Evolutionary conservation across 1,284 basidiomycete genomes (phyloP).

Genomic region (Sutorius eximius): DNA sequence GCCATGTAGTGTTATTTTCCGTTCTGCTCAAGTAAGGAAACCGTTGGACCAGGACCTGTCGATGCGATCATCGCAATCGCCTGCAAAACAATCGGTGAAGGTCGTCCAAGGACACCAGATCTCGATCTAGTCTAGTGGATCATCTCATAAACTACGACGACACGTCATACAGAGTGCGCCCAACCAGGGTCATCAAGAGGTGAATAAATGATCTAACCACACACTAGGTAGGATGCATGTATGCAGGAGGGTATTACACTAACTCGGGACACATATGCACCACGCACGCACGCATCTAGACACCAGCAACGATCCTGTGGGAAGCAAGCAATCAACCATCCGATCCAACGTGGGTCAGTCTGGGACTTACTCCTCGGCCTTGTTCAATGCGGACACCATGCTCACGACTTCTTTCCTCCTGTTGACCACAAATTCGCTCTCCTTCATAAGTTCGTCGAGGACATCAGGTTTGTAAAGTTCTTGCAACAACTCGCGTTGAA

Average conservation of each 20-base stretch:
- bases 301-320: conserved; percentile 34
- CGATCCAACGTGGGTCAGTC: neutral
- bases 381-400: conserved; percentile 88
- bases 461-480: conserved; percentile 92
- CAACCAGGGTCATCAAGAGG: conserved; percentile 1
- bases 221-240: conserved; percentile 19
- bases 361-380: conserved; percentile 81
- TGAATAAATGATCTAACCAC: conserved; percentile 19
- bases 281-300: conserved; percentile 23
- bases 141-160: neutral
- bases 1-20: neutral
- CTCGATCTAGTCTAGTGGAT: neutral
- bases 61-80: neutral
- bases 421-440: conserved; percentile 82
- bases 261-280: conserved; percentile 18
- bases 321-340: conserved; percentile 10
- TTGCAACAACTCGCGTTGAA: conserved; percentile 86
- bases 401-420: conserved; percentile 86
- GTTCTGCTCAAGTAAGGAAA: neutral
- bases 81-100: neutral
- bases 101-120: neutral
- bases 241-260: conserved; percentile 32
- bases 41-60: too few relatives aligned
- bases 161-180: neutral
- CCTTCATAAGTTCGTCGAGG: conserved; percentile 89